Evolutionary conservation across 345 rosid genomes (phyloP).

Genomic region (Microcos paniculata): DNA sequence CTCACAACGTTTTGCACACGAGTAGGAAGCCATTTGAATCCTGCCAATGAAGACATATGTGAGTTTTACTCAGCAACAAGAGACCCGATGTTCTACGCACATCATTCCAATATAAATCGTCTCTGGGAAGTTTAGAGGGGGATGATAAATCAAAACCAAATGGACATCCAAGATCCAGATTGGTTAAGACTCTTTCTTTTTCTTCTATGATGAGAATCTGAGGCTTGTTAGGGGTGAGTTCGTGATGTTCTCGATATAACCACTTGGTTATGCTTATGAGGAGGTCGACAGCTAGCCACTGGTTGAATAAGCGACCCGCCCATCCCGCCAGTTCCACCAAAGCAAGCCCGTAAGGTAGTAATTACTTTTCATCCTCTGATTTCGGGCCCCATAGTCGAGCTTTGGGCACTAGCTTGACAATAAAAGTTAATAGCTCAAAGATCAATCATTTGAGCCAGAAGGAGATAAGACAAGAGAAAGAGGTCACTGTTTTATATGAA

Average conservation of each 20-base stretch:
- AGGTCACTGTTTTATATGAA: slow-evolving; percentile 8
- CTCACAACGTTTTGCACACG: slow-evolving; percentile 15
- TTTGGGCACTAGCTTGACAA: slow-evolving; percentile 9
- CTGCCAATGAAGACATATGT: slow-evolving; percentile 22
- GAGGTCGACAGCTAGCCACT: slow-evolving; percentile 5
- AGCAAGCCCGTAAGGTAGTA: not conserved
- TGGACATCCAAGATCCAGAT: slow-evolving; percentile 12
- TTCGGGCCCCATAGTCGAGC: slow-evolving; percentile 5
- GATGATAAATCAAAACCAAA: not conserved
- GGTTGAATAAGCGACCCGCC: slow-evolving; percentile 20
- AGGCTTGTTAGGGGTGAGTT: slow-evolving; percentile 2
- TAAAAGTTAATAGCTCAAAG: slow-evolving; percentile 20
- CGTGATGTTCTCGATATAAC: slow-evolving; percentile 3
- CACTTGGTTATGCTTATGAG: slow-evolving; percentile 17
- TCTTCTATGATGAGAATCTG: slow-evolving; percentile 24
- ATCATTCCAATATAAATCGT: slow-evolving; percentile 23
- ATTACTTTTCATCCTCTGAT: not conserved
- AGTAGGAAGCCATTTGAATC: slow-evolving; percentile 12
- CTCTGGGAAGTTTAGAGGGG: slow-evolving; percentile 25
- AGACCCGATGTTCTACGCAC: slow-evolving; percentile 23
- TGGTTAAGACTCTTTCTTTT: slow-evolving; percentile 13
- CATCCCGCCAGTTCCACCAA: not conserved
- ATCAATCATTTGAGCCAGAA: slow-evolving; percentile 1
- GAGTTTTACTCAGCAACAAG: slow-evolving; percentile 18
- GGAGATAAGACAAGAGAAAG: slow-evolving; percentile 25